phyloP scores from a whole-genome alignment of 257 asterid species.

The Salvia hispanica region DNA sequence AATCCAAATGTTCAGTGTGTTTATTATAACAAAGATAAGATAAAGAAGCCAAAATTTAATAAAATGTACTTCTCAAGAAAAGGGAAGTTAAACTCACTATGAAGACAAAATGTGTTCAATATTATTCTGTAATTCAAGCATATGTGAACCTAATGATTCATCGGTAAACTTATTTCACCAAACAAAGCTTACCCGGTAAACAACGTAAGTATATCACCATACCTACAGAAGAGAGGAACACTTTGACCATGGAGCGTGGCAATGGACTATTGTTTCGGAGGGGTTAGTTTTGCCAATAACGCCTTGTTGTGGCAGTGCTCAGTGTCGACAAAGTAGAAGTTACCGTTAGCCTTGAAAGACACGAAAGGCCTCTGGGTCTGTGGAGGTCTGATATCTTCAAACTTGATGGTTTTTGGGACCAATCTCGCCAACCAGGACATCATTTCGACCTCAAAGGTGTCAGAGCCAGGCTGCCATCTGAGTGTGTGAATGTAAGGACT shows the following conservation, averaged over 20 bases:
- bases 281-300: slow-evolving; percentile 74
- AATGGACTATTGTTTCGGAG: slow-evolving; percentile 62
- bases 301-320: slow-evolving; percentile 94
- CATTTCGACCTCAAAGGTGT: slow-evolving; percentile 90
- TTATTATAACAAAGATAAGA: not conserved
- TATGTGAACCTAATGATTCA: slow-evolving; percentile 6
- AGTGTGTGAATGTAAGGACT: slow-evolving; percentile 92
- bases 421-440: slow-evolving; percentile 90
- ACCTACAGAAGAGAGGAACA: not conserved
- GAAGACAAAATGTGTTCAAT: not conserved
- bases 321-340: slow-evolving; percentile 70
- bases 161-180: slow-evolving; percentile 13
- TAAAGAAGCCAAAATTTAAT: not conserved
- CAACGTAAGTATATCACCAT: slow-evolving; percentile 1
- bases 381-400: slow-evolving; percentile 75
- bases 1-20: not conserved
- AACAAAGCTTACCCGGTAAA: not conserved
- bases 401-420: slow-evolving; percentile 66
- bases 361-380: slow-evolving; percentile 90
- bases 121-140: not conserved
- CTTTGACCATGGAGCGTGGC: slow-evolving; percentile 40
- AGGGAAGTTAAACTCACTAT: not conserved
- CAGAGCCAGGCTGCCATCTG: slow-evolving; percentile 95
- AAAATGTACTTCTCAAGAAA: not conserved
- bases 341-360: slow-evolving; percentile 74